Evolutionary conservation across 192 early-diverging fungal genomes (phyloP).

Genomic region (Podila verticillata): DNA sequence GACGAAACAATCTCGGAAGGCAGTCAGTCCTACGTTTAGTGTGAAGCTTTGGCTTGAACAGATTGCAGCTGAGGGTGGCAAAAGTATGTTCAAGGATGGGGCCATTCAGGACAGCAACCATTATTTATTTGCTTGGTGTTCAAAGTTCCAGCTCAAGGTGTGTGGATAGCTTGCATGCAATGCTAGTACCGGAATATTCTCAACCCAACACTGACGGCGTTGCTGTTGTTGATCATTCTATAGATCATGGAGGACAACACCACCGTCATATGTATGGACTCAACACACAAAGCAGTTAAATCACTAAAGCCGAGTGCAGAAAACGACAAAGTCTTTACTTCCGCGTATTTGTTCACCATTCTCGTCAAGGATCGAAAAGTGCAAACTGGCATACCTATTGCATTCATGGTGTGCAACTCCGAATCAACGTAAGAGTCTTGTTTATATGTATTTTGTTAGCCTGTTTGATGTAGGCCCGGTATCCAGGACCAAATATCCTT

Average conservation of each 20-base stretch:
- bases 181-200: neutral
- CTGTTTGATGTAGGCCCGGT: neutral
- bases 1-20: conserved; percentile 21
- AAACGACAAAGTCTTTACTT: conserved; percentile 1
- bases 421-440: conserved; percentile 10
- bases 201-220: too few relatives aligned
- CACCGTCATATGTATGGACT: conserved; percentile 14
- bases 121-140: conserved; percentile 17
- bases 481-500: too few relatives aligned
- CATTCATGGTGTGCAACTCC: conserved; percentile 28
- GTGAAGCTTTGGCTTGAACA: conserved; percentile 17
- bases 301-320: conserved; percentile 3
- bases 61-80: conserved; percentile 12
- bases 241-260: conserved; percentile 15
- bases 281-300: conserved; percentile 19
- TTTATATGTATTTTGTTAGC: neutral
- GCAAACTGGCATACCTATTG: conserved; percentile 14
- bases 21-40: conserved; percentile 3
- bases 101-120: neutral
- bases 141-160: conserved; percentile 18
- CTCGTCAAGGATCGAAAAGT: conserved; percentile 21
- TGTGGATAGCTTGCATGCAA: neutral
- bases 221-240: neutral
- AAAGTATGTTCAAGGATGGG: conserved; percentile 17
- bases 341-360: conserved; percentile 19